phyloP scores from a whole-genome alignment of 2,329 filamentous ascomycete genomes.

The Fusarium pseudoanthophilum region DNA sequence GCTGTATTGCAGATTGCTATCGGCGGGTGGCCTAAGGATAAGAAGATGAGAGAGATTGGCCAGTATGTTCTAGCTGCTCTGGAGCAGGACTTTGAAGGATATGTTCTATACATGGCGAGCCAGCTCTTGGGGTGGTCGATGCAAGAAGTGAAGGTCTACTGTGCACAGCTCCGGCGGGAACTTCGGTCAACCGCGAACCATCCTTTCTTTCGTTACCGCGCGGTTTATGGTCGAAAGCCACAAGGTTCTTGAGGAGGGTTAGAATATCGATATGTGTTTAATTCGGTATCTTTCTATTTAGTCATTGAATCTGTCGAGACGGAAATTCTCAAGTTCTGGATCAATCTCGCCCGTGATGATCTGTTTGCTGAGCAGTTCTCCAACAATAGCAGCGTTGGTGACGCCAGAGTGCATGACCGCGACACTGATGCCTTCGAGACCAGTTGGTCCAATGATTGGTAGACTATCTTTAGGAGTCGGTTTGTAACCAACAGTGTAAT shows the following conservation, averaged over 20 bases:
- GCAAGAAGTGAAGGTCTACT: slow-evolving; percentile 1
- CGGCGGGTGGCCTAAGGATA: neutral
- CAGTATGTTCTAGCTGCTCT: neutral
- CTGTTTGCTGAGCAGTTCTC: slow-evolving; percentile 24
- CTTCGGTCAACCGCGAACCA: neutral
- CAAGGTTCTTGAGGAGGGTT: neutral
- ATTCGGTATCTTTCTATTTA: too few relatives aligned
- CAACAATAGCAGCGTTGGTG: slow-evolving; percentile 29
- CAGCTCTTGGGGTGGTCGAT: slow-evolving; percentile 6
- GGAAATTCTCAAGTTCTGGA: neutral
- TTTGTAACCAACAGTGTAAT: slow-evolving; percentile 22
- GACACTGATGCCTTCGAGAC: slow-evolving; percentile 14
- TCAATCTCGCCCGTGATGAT: neutral
- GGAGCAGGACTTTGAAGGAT: neutral
- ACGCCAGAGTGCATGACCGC: slow-evolving; percentile 35
- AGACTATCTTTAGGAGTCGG: slow-evolving; percentile 18
- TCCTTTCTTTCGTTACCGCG: slow-evolving; percentile 7
- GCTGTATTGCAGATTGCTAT: neutral
- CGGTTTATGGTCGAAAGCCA: neutral
- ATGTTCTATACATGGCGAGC: slow-evolving; percentile 5
- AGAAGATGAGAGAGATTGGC: neutral
- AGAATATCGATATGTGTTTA: rapidly evolving
- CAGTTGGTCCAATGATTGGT: slow-evolving; percentile 27
- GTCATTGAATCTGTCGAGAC: neutral
- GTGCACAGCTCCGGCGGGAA: neutral